Evolutionary conservation across 2,329 filamentous ascomycete genomes (phyloP).

Genomic region (Raffaelea arxii): DNA sequence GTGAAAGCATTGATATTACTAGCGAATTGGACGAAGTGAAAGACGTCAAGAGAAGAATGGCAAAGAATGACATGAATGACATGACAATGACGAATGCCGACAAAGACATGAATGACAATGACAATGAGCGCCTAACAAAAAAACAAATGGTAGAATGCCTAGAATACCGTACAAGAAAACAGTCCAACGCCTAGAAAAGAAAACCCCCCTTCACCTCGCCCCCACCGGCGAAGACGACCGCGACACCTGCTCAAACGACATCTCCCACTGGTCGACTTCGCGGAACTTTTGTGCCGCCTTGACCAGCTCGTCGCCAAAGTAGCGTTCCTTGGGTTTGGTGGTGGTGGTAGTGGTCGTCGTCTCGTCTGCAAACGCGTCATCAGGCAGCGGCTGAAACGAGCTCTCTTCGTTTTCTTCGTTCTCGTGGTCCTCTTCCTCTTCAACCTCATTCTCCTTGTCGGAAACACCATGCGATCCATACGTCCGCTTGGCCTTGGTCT

Average conservation of each 20-base stretch:
- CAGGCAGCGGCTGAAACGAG: conserved; percentile 31
- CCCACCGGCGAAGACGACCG: conserved; percentile 44
- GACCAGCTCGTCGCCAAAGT: conserved; percentile 39
- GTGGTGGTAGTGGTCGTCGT: conserved; percentile 14
- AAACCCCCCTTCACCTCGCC: conserved; percentile 34
- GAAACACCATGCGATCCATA: conserved; percentile 41
- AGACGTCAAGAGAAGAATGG: no score
- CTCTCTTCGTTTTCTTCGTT: conserved; percentile 21
- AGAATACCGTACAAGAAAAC: no score
- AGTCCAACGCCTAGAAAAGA: no score
- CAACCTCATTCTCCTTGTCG: conserved; percentile 48
- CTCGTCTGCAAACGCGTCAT: conserved; percentile 33
- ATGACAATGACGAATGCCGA: no score
- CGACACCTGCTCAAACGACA: conserved; percentile 56
- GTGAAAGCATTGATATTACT: no score
- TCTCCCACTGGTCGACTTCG: conserved; percentile 59
- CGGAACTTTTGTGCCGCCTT: conserved; percentile 52
- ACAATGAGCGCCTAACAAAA: no score
- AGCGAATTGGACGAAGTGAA: no score
- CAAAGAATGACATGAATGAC: no score
- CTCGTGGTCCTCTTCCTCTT: conserved; percentile 7
- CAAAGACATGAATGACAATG: no score
- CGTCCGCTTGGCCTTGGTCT: conserved; percentile 25
- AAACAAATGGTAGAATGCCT: not conserved
- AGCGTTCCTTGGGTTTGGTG: conserved; percentile 17